Evolutionary conservation across 805 yeast species (phyloP).

Genomic region (Blastobotrys americana): DNA sequence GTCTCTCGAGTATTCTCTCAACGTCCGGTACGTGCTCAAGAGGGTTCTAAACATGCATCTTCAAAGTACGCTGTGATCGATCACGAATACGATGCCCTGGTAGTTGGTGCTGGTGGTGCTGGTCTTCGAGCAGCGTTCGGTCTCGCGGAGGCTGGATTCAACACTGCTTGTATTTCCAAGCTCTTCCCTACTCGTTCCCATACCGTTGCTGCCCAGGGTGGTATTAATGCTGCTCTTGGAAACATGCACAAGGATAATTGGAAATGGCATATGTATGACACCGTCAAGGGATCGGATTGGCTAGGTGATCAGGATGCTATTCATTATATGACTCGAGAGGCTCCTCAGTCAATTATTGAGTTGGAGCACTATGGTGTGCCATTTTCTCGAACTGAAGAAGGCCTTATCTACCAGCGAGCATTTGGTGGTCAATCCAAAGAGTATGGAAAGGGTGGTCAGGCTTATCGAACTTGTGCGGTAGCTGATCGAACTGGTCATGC

Average conservation of each 20-base stretch:
- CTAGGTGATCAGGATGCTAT: conserved; percentile 98
- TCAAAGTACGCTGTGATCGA: conserved; percentile 86
- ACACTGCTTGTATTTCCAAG: conserved; percentile 95
- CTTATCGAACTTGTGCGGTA: conserved; percentile 98
- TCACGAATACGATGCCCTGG: conserved; percentile 97
- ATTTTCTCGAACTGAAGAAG: conserved; percentile 93
- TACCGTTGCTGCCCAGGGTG: conserved; percentile 99
- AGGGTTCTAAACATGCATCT: conserved; percentile 48
- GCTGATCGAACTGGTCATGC: conserved; percentile 99
- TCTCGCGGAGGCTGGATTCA: conserved; percentile 91
- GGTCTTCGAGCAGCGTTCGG: conserved; percentile 99
- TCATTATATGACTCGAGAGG: conserved; percentile 98
- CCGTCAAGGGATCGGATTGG: conserved; percentile 99
- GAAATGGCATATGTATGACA: conserved; percentile 99
- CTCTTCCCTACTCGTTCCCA: conserved; percentile 97
- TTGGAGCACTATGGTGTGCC: conserved; percentile 98
- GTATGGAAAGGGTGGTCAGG: conserved; percentile 97
- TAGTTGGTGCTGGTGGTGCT: conserved; percentile 99
- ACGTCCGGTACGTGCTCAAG: conserved; percentile 34
- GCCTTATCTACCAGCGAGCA: conserved; percentile 96
- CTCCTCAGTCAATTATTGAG: conserved; percentile 92
- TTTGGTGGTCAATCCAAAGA: conserved; percentile 97
- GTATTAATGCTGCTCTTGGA: conserved; percentile 97
- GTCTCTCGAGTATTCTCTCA: conserved; percentile 30
- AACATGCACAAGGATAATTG: conserved; percentile 98